Percentiles rank a stretch among this genome's conserved stretches.
Conservation (phyloP, 768 basidiomycete species). For the Hericium rajendrae region DNA sequence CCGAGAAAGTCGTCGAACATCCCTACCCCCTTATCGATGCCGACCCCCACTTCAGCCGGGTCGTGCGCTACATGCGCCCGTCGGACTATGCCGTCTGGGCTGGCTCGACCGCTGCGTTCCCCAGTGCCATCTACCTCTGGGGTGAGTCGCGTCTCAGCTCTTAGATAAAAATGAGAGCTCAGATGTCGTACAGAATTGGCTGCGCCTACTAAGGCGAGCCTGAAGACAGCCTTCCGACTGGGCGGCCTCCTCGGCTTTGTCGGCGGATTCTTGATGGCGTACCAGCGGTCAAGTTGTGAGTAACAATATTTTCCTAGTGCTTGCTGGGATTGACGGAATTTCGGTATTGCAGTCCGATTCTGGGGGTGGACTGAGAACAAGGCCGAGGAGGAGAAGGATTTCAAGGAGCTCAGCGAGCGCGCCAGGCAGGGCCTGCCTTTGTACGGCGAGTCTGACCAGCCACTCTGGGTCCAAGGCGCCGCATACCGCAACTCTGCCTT, state of each 20-base stretch:
- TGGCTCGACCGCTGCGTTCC: slow-evolving; percentile 70
- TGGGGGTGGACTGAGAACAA: slow-evolving; percentile 93
- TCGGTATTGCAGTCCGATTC: slow-evolving; percentile 62
- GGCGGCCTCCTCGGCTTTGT: slow-evolving; percentile 76
- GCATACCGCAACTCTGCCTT: slow-evolving; percentile 85
- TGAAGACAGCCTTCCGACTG: slow-evolving; percentile 35
- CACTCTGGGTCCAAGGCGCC: slow-evolving; percentile 76
- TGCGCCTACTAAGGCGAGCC: slow-evolving; percentile 30
- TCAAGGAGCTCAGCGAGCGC: slow-evolving; percentile 67
- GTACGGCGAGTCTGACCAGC: slow-evolving; percentile 77
- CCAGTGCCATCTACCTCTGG: slow-evolving; percentile 71
- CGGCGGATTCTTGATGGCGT: slow-evolving; percentile 89
- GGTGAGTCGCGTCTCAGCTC: slow-evolving; percentile 41
- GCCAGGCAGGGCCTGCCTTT: slow-evolving; percentile 73
- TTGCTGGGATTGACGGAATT: slow-evolving; percentile 3
- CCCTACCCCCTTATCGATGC: slow-evolving; percentile 89
- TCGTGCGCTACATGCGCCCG: slow-evolving; percentile 80
- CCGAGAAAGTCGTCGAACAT: slow-evolving; percentile 45
- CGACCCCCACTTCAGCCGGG: slow-evolving; percentile 83
- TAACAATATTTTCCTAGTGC: slow-evolving; percentile 13
- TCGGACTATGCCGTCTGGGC: slow-evolving; percentile 86
- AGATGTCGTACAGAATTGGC: slow-evolving; percentile 32
- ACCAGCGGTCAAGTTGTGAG: slow-evolving; percentile 84
- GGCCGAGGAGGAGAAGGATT: slow-evolving; percentile 69
- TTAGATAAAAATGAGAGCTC: slow-evolving; percentile 14